Evolutionary conservation across 257 asterid genomes (phyloP), one percentile per base, ranked within the genome.

Genomic region (Solanum tarapatanum): DNA sequence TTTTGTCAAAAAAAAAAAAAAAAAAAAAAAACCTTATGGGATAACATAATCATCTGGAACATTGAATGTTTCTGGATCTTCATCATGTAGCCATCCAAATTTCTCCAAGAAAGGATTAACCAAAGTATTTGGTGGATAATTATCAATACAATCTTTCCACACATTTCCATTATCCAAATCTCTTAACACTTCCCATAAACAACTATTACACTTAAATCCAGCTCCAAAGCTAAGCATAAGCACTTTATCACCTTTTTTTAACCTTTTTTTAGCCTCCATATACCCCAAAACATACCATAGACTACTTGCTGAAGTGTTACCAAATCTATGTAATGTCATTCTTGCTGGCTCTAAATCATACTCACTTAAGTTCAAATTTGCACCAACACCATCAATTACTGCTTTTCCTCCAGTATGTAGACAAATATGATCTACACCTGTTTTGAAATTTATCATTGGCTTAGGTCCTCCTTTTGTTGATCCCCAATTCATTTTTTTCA

Each of bases 351-450:
- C 99, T 24, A 97, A 90, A 33, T 97, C 99, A 32, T 91, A 86
- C 85, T 95, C 96, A 17, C 83, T 93, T 45, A 97, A 36, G 0
- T 86, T 86, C 66, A 97, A 33, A 28, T 84, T 95, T 91, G 90
- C 87, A 17, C 89, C 96, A 2, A 97, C 92, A 11, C 94, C 95
- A 16, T 97, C 98, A 11, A 97, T 95, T 87, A 97, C 99, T 5
- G 98, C 99, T 73, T 95, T 97, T 21, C 99, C 99, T 0, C 99
- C 99, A 0, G 99, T 95, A 89, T 97, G 99, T 6, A 97, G 87
- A 83, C 99, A 97, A 69, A 95, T 95, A 64, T 97, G 99, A 45
- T 95, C 97, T 28, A 97, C 95, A 2, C 98, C 99, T 0, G 94
- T 88, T 68, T 91, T 92, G 87, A 97, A 93, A 32, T 97, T 55